A percentile compares a stretch with the other conserved stretches of the same genome.
Evolutionary conservation across 1,284 basidiomycete species (phyloP).

Genomic region (Moesziomyces sp.): DNA sequence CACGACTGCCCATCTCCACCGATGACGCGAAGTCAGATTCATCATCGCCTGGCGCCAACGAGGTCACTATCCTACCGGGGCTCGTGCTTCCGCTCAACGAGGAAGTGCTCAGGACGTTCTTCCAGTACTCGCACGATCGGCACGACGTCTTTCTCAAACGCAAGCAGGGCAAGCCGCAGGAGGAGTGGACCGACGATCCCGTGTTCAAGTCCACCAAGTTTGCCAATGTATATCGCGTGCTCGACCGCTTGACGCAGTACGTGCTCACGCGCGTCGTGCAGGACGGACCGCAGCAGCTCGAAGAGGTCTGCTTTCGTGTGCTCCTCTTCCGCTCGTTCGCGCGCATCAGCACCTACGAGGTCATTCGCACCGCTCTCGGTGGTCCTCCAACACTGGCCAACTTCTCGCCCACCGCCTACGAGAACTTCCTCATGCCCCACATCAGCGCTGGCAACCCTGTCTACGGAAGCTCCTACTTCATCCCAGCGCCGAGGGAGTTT

Average conservation of each 20-base stretch:
- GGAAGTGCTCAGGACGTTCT: constrained; percentile 30
- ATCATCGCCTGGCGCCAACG: not conserved
- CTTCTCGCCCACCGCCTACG: constrained; percentile 72
- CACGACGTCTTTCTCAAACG: constrained; percentile 28
- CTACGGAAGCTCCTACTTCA: constrained; percentile 77
- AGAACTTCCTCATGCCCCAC: constrained; percentile 70
- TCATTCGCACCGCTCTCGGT: constrained; percentile 71
- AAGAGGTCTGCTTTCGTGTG: constrained; percentile 75
- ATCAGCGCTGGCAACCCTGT: constrained; percentile 69
- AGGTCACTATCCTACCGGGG: constrained; percentile 30
- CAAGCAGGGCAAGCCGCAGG: constrained; percentile 9
- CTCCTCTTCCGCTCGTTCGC: constrained; percentile 75
- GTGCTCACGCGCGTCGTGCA: constrained; percentile 75
- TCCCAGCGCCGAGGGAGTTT: constrained; percentile 73
- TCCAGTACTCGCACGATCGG: constrained; percentile 38
- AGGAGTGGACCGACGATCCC: constrained; percentile 68
- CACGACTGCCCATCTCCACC: constrained; percentile 2
- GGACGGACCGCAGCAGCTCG: constrained; percentile 73
- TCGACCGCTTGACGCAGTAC: constrained; percentile 75
- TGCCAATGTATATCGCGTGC: constrained; percentile 75
- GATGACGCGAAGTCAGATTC: not conserved
- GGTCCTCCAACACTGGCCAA: constrained; percentile 71
- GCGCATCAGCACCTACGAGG: constrained; percentile 74
- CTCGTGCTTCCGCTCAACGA: constrained; percentile 42
- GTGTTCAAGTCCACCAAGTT: constrained; percentile 72